Conservation (phyloP, 345 rosid genomes). For the Hibiscus trionum region DNA sequence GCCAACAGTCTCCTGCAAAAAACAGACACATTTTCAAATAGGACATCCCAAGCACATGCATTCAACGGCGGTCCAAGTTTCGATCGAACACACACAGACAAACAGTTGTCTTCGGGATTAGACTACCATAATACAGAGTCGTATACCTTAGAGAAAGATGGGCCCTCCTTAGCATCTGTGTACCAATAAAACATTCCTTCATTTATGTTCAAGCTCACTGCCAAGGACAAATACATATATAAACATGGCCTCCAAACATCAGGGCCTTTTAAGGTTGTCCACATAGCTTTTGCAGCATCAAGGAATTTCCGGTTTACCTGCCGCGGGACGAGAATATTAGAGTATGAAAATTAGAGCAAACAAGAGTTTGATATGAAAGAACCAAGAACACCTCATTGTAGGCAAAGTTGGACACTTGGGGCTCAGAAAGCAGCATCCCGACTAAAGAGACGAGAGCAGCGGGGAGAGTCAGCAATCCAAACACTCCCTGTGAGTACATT, state of each 20-base stretch:
- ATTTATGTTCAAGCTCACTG: slow-evolving; percentile 60
- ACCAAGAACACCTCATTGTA: slow-evolving; percentile 54
- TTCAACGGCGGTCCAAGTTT: background rate
- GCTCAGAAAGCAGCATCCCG: slow-evolving; percentile 62
- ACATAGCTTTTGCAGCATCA: slow-evolving; percentile 76
- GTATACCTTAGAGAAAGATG: slow-evolving; percentile 78
- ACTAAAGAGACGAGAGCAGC: slow-evolving; percentile 49
- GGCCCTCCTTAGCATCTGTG: slow-evolving; percentile 71
- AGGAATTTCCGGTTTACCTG: slow-evolving; percentile 64
- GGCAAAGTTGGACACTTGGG: slow-evolving; percentile 40
- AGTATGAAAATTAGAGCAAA: slow-evolving; percentile 5
- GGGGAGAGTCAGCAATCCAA: slow-evolving; percentile 70
- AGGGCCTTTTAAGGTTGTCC: slow-evolving; percentile 66
- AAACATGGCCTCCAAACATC: slow-evolving; percentile 87
- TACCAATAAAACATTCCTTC: slow-evolving; percentile 94
- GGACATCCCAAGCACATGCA: background rate
- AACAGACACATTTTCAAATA: background rate
- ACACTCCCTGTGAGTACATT: slow-evolving; percentile 53
- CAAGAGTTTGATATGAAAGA: background rate
- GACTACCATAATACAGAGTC: slow-evolving; percentile 1
- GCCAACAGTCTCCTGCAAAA: slow-evolving; percentile 75
- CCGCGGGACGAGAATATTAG: slow-evolving; percentile 8
- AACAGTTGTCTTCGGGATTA: background rate
- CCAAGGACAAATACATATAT: slow-evolving; percentile 77
- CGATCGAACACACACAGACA: background rate